Conservation (phyloP, 306 rosid genomes). For the Lablab purpureus region DNA sequence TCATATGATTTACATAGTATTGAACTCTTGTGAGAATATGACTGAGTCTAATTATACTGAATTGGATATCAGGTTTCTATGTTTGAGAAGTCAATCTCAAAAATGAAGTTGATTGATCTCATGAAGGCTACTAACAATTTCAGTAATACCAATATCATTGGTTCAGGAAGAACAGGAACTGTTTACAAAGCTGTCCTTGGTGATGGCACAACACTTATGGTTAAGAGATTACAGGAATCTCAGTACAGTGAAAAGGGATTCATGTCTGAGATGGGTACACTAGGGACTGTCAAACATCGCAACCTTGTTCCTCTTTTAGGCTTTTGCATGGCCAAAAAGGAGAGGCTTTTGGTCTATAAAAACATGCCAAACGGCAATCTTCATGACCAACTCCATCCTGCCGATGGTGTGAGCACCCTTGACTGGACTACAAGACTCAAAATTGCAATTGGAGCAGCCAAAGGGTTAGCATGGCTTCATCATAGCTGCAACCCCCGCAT, state of each 20-base stretch:
- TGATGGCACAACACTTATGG: conserved; percentile 80
- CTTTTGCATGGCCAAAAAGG: conserved; percentile 84
- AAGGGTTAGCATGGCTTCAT: conserved; percentile 96
- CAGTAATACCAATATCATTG: conserved; percentile 72
- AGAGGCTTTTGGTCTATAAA: conserved; percentile 84
- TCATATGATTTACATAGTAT: neutral
- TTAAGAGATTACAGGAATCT: conserved; percentile 93
- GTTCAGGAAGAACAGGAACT: conserved; percentile 89
- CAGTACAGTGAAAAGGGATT: conserved; percentile 87
- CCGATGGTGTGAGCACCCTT: conserved; percentile 54
- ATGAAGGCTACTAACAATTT: conserved; percentile 93
- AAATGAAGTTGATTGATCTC: conserved; percentile 92
- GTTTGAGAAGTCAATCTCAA: conserved; percentile 82
- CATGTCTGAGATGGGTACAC: conserved; percentile 81
- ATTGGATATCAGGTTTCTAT: conserved; percentile 73
- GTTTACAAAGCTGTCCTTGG: conserved; percentile 79
- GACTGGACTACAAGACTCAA: conserved; percentile 86
- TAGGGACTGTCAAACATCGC: conserved; percentile 76
- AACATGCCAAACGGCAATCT: conserved; percentile 84
- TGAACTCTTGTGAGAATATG: conserved; percentile 7
- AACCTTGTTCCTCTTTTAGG: conserved; percentile 92
- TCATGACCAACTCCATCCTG: conserved; percentile 73
- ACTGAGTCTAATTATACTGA: conserved; percentile 34
- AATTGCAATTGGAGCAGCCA: conserved; percentile 91
- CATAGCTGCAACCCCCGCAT: conserved; percentile 97